A percentile compares a stretch with the other conserved stretches of the same genome.
Conservation (phyloP, 106 monocot genomes). For the Chionographis japonica region DNA sequence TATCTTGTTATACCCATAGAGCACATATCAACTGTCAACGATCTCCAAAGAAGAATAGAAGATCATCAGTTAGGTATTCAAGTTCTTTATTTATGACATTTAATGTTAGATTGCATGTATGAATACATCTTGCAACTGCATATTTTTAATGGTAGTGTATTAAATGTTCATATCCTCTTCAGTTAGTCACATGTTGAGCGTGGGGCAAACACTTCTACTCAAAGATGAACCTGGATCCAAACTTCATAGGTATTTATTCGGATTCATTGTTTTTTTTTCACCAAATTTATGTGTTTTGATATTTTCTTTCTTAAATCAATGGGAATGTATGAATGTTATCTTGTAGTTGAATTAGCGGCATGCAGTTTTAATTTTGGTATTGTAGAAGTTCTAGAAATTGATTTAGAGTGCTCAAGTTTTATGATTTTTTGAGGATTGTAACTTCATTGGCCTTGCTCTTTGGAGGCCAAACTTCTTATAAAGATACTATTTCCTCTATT, state of each 20-base stretch:
- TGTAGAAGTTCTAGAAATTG: no score
- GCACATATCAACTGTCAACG: constrained; percentile 66
- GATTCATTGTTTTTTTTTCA: background rate
- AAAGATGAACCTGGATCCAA: constrained; percentile 51
- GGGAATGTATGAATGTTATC: no score
- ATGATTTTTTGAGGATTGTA: no score
- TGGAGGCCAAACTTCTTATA: no score
- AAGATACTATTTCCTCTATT: no score
- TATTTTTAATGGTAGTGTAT: background rate
- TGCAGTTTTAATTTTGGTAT: no score
- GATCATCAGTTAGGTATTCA: constrained; percentile 76
- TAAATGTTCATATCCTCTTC: constrained; percentile 9
- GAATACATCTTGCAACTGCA: background rate
- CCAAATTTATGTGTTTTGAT: no score
- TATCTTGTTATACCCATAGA: constrained; percentile 79
- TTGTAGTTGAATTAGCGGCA: no score
- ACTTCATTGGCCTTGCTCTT: no score
- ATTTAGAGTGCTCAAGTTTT: no score
- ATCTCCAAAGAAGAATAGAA: constrained; percentile 51
- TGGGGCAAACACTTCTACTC: constrained; percentile 40
- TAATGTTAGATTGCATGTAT: background rate
- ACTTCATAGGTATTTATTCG: constrained; percentile 30
- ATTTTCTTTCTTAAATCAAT: no score
- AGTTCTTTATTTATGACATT: constrained; percentile 4
- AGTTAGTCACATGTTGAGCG: constrained; percentile 60